These are phyloP conservation scores for Venturiaceae sp. DNA, from an alignment of 2,329 filamentous ascomycete genomes.

Conservation along the genomic window DNA sequence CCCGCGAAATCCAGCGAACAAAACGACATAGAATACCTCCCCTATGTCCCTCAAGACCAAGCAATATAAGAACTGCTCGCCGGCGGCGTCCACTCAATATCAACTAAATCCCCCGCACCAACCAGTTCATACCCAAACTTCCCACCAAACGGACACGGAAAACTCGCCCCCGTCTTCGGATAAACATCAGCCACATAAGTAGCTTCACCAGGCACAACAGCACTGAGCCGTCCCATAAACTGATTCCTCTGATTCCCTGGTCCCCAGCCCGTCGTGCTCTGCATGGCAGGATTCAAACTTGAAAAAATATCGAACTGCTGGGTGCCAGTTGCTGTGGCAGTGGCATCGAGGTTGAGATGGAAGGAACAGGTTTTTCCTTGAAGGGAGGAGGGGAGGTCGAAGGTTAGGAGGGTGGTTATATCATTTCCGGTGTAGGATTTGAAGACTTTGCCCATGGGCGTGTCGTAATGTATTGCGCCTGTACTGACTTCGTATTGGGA, in stretches of 20 bases:
- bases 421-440: neutral
- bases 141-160: neutral
- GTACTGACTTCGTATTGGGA: neutral
- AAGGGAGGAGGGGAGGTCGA: neutral
- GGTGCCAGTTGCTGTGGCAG: neutral
- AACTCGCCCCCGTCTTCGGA: neutral
- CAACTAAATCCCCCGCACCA: neutral
- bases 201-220: neutral
- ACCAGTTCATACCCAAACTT: neutral
- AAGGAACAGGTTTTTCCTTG: neutral
- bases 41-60: neutral
- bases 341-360: neutral
- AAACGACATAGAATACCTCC: neutral
- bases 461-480: neutral
- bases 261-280: neutral
- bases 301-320: neutral
- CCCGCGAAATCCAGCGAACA: too few species aligned
- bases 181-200: neutral
- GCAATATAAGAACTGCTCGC: neutral
- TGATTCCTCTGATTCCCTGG: neutral
- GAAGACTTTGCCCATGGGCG: neutral
- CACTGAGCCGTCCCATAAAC: neutral
- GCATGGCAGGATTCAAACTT: neutral
- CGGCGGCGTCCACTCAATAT: neutral
- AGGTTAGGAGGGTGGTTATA: neutral